Base-by-base conservation (phyloP, 2,329 filamentous ascomycete species). In the Aureobasidium sp. region DNA sequence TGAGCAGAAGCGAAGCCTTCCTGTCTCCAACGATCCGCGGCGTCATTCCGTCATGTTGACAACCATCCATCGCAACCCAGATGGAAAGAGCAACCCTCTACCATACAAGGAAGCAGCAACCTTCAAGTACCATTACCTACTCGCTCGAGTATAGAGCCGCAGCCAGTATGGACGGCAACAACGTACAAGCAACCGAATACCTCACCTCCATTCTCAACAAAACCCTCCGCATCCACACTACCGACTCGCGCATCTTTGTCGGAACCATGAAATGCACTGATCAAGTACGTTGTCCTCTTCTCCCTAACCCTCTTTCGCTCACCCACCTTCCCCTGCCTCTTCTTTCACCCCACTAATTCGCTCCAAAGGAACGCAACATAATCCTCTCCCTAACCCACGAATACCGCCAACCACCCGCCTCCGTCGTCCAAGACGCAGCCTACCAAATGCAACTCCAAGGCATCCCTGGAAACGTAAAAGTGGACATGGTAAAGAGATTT, bases 201-300 rank as follows among this genome's bases (percentile, higher is more conserved):
- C 69, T 75, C 22, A 63, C 65, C 5, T 62, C 64, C n/a, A 67
- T 73, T 44, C 64, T 75, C 17, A 73, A 74, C 73, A 90, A 90
- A 73, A 89, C 85, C 42, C 77, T 97, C 37, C 87, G 91, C 62
- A 78, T 97, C 60, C 84, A 89, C 68, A 90, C 88, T 15, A 89
- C 85, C 5, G 93, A 97, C 72, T 85, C 84, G 17, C 89, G 94
- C 64, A 86, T 96, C 73, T 99, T 97, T 74, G 85, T 91, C 61
- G 94, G 94, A 22, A 82, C 86, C 66, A 89, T 99, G 77, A 97
- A 95, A 76, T 99, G 94, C 78, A 97, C 92, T 33, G 94, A 99
- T 78, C 85, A 88, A 63, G 91, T 95, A 77, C 56, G 35, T 14
- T n/a, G n/a, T n/a, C n/a, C n/a, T n/a, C n/a, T n/a, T n/a, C n/a